Percentiles rank a stretch among this genome's conserved stretches.
Evolutionary conservation across 75 land plant genomes (phyloP).

Genomic region (Adiantum capillusveneris): DNA sequence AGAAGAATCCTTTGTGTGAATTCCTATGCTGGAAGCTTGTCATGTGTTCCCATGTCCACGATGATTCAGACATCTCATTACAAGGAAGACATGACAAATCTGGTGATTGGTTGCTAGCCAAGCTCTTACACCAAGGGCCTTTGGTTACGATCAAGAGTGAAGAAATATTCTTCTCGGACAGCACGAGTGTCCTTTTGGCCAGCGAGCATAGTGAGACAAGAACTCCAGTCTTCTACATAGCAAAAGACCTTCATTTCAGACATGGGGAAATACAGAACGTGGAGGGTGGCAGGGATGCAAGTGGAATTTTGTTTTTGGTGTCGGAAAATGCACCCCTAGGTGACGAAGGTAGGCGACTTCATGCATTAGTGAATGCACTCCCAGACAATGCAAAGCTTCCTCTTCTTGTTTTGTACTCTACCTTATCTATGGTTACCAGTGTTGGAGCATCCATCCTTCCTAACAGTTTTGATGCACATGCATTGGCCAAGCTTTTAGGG

Average conservation of each 20-base stretch:
- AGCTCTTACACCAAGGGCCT: conserved; percentile 36
- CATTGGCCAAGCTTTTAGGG: conserved; percentile 28
- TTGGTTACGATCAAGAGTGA: conserved; percentile 15
- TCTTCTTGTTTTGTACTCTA: conserved; percentile 48
- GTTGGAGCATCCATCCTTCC: background rate
- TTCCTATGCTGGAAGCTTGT: conserved; percentile 77
- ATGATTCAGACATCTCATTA: conserved; percentile 3
- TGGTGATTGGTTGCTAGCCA: conserved; percentile 62
- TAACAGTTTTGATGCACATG: conserved; percentile 14
- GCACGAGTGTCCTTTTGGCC: conserved; percentile 26
- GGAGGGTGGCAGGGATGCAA: conserved; percentile 33
- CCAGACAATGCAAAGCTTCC: conserved; percentile 54
- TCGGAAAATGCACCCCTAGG: conserved; percentile 43
- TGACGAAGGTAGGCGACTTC: conserved; percentile 44
- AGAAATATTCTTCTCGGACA: conserved; percentile 25
- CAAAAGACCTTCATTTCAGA: conserved; percentile 22
- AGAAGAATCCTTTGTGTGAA: conserved; percentile 42
- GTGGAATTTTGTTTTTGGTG: conserved; percentile 56
- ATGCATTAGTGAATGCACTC: conserved; percentile 37
- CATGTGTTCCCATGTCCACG: conserved; percentile 29
- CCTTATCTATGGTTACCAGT: background rate
- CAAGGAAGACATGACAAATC: conserved; percentile 13
- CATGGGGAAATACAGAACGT: background rate
- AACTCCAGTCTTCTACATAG: conserved; percentile 38
- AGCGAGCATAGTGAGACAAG: conserved; percentile 4